Percentiles rank a stretch among this genome's conserved stretches.
These are phyloP conservation scores for Aspergillus neotritici DNA, from an alignment of 2,329 filamentous ascomycete genomes.

Conservation along the genomic window DNA sequence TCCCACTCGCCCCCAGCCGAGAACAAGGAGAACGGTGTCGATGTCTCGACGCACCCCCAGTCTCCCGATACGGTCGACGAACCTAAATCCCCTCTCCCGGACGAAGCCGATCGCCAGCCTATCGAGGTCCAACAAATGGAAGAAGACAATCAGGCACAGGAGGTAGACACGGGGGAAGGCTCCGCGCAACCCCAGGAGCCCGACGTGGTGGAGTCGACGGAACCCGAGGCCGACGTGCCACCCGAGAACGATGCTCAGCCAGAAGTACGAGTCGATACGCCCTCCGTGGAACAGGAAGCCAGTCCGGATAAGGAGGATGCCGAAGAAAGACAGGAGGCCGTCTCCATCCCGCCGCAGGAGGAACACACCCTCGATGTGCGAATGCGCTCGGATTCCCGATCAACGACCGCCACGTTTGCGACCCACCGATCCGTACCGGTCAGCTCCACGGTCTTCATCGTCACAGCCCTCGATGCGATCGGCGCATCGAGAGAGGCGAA, in stretches of 20 bases:
- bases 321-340: slow-evolving; percentile 13
- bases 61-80: slow-evolving; percentile 21
- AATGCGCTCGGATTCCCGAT: slow-evolving; percentile 56
- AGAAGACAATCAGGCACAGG: slow-evolving; percentile 4
- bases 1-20: slow-evolving; percentile 22
- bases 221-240: slow-evolving; percentile 15
- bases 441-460: slow-evolving; percentile 93
- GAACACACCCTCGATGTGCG: slow-evolving; percentile 30
- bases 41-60: slow-evolving; percentile 23
- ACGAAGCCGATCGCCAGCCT: slow-evolving; percentile 26
- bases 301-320: slow-evolving; percentile 11
- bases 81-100: slow-evolving; percentile 28
- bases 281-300: slow-evolving; percentile 11
- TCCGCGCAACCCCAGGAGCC: no score
- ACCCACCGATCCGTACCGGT: slow-evolving; percentile 59
- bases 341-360: slow-evolving; percentile 19
- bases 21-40: slow-evolving; percentile 24
- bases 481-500: slow-evolving; percentile 85
- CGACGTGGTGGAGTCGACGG: slow-evolving; percentile 20
- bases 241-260: slow-evolving; percentile 16
- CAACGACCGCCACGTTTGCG: slow-evolving; percentile 50
- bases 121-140: slow-evolving; percentile 19
- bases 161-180: slow-evolving; percentile 2
- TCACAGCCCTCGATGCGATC: slow-evolving; percentile 88
- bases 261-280: slow-evolving; percentile 9